phyloP scores from a whole-genome alignment of 2,329 filamentous ascomycete genomes.

The Penicillium sp. region DNA sequence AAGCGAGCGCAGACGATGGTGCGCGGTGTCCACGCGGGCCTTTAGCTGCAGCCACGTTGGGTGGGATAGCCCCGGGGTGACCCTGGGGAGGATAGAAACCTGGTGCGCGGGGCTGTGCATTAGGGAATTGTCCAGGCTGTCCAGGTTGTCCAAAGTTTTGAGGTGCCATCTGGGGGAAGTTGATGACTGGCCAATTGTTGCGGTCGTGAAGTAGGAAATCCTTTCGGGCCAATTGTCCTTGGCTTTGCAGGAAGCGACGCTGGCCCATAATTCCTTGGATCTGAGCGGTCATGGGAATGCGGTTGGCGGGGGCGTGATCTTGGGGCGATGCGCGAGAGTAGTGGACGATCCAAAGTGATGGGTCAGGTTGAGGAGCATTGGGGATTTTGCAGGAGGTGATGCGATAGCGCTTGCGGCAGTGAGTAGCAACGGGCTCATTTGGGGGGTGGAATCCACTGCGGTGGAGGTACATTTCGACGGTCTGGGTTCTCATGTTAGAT shows the following conservation, averaged over 20 bases:
- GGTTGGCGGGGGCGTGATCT: constrained; percentile 68
- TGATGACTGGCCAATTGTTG: constrained; percentile 84
- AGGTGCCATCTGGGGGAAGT: constrained; percentile 59
- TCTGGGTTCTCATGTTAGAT: constrained; percentile 52
- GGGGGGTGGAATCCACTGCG: constrained; percentile 76
- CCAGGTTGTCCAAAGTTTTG: constrained; percentile 55
- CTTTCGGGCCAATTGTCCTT: constrained; percentile 81
- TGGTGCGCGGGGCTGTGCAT: constrained; percentile 39
- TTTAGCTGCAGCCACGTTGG: constrained; percentile 31
- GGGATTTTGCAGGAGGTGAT: constrained; percentile 71
- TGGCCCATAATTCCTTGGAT: constrained; percentile 45
- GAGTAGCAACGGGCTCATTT: constrained; percentile 70
- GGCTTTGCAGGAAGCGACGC: constrained; percentile 64
- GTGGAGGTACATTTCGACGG: constrained; percentile 84
- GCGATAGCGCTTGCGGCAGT: constrained; percentile 83
- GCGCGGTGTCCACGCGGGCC: constrained; percentile 47
- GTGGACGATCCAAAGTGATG: constrained; percentile 86
- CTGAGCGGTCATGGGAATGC: constrained; percentile 51
- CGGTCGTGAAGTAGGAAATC: constrained; percentile 94
- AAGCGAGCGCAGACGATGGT: constrained; percentile 38
- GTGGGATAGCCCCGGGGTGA: constrained; percentile 27
- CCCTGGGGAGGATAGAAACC: constrained; percentile 36
- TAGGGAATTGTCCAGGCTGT: constrained; percentile 46
- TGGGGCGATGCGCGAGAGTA: constrained; percentile 76
- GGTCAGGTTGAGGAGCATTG: constrained; percentile 71